Percentiles rank a stretch among this genome's conserved stretches.
Conservation (phyloP, 1,139 yeast species). For the Zygosaccharomyces sapae region DNA sequence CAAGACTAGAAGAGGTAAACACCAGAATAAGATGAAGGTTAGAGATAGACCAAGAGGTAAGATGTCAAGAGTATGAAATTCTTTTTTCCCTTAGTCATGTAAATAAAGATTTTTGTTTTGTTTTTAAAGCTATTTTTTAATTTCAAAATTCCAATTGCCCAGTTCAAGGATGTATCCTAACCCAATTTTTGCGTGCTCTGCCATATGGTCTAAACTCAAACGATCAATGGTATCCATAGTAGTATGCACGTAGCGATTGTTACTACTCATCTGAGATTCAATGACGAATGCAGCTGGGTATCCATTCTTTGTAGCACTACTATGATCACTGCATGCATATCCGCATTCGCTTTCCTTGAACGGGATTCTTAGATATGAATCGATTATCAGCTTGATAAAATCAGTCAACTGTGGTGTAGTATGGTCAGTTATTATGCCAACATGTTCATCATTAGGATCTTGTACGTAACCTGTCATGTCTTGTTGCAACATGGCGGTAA, state of each 20-base stretch:
- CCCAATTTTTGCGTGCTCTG: conserved; percentile 72
- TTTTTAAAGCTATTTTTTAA: conserved; percentile 7
- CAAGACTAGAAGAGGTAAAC: conserved; percentile 89
- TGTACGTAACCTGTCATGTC: conserved; percentile 90
- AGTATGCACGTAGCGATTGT: conserved; percentile 71
- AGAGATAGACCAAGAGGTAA: conserved; percentile 74
- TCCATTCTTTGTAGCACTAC: conserved; percentile 78
- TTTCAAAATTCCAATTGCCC: conserved; percentile 34
- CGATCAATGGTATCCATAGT: conserved; percentile 77
- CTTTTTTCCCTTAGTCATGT: background rate
- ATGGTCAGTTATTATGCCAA: conserved; percentile 77
- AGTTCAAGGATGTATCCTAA: conserved; percentile 69
- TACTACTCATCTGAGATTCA: conserved; percentile 63
- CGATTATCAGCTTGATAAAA: conserved; percentile 59
- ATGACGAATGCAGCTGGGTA: conserved; percentile 79
- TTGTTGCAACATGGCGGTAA: conserved; percentile 84
- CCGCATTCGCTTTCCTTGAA: conserved; percentile 78
- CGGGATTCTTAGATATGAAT: conserved; percentile 60
- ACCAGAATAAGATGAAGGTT: conserved; percentile 76
- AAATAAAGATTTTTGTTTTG: conserved; percentile 5
- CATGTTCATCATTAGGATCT: conserved; percentile 59
- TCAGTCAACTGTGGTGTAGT: conserved; percentile 58
- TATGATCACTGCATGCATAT: conserved; percentile 91
- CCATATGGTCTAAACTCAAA: conserved; percentile 70
- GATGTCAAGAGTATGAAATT: conserved; percentile 13